Evolutionary conservation across 345 rosid genomes (phyloP), one percentile per base, ranked within the genome.

Genomic region (Boechera stricta): DNA sequence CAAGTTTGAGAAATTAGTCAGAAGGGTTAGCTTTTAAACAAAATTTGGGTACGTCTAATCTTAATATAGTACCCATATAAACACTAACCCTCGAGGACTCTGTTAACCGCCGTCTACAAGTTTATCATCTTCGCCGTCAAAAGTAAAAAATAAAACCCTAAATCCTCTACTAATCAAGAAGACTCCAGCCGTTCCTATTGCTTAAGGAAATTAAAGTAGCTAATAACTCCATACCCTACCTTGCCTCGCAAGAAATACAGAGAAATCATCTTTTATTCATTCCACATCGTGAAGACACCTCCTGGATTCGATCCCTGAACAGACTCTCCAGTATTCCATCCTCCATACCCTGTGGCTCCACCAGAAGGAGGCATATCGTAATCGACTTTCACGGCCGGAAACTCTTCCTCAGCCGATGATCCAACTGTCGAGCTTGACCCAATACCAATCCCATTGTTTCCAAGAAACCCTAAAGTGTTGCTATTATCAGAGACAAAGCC

Each of bases 211-310:
- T 5, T n/a, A 57, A 44, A 61, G 41, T 13, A 64, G n/a, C 31
- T 66, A 57, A 28, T 35, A 12, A 71, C 67, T 33, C 59, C 24
- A 67, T 42, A 10, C 41, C 74, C 59, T 67, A 53, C 53, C 78
- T 67, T 79, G 57, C 52, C 65, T 45, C 71, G 0, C 82, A 79
- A 67, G 60, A 51, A 73, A 35, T 18, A 67, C 42, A 64, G 5
- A 39, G 0, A 44, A 8, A 10, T 1, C 7, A 11, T 7, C 56
- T 44, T 60, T 87, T 71, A 92, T 35, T 88, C 97, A 59, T 90
- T 93, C 98, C 99, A 95, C 94, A 87, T 95, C 21, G 99, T 85
- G 64, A 88, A 95, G 69, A 85, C 85, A 10, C 88, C 84, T 18
- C 90, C 86, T 6, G 90, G 85, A 84, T 88, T 93, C 26, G 97